Evolutionary conservation across 1,139 yeast species (phyloP).

Genomic region (Pichia terricola): DNA sequence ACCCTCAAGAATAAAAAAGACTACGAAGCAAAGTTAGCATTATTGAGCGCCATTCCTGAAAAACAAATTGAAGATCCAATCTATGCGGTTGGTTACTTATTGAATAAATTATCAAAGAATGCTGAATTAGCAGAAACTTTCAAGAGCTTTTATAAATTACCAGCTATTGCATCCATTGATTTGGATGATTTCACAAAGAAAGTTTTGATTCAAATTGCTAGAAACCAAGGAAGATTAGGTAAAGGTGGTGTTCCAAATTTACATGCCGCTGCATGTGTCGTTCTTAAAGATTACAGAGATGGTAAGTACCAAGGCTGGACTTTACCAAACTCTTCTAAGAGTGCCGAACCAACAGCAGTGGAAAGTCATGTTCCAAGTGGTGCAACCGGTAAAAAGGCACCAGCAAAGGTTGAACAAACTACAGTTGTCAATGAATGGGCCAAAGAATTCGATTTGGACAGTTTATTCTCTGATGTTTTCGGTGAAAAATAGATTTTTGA

Average conservation of each 20-base stretch:
- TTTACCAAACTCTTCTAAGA: constrained; percentile 56
- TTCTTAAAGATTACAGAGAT: constrained; percentile 94
- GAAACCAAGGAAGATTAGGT: constrained; percentile 85
- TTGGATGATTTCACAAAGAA: constrained; percentile 67
- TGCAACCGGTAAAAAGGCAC: constrained; percentile 25
- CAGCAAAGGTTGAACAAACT: constrained; percentile 56
- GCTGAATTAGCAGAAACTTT: constrained; percentile 70
- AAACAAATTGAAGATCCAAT: constrained; percentile 78
- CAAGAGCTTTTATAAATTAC: constrained; percentile 63
- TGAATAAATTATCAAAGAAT: constrained; percentile 65
- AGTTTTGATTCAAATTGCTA: constrained; percentile 84
- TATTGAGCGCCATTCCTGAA: constrained; percentile 85
- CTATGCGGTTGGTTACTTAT: constrained; percentile 67
- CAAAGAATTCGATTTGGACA: constrained; percentile 85
- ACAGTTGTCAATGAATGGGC: constrained; percentile 88
- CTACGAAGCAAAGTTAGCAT: constrained; percentile 79
- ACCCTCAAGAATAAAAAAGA: constrained; percentile 38
- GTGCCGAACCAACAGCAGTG: constrained; percentile 16
- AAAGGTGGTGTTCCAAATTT: constrained; percentile 90
- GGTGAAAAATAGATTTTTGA: constrained; percentile 5
- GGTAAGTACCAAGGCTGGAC: constrained; percentile 93
- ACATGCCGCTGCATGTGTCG: constrained; percentile 72
- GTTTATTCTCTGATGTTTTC: constrained; percentile 41
- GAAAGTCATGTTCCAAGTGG: constrained; percentile 26
- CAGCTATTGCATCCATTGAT: constrained; percentile 60